A percentile compares a stretch with the other conserved stretches of the same genome.
These are phyloP conservation scores for Penicillium sp. DNA, from an alignment of 2,329 filamentous ascomycete genomes.

Conservation along the genomic window DNA sequence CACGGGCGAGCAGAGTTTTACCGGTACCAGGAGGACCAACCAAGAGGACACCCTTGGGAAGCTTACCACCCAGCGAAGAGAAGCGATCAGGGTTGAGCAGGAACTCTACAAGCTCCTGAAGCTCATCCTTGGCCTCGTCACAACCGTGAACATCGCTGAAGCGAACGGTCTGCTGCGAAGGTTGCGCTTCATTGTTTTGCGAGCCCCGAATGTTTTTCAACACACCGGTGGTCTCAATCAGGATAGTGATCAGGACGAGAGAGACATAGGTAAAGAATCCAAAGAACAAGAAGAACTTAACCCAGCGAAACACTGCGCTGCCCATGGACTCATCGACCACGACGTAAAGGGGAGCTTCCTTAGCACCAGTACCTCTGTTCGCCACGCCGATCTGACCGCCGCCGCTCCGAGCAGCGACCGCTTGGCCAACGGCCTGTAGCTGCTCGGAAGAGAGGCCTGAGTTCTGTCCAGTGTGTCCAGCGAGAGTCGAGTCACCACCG, in stretches of 20 bases:
- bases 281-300: slow-evolving; percentile 82
- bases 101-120: slow-evolving; percentile 96
- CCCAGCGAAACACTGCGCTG: slow-evolving; percentile 81
- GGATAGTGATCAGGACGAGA: slow-evolving; percentile 74
- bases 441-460: slow-evolving; percentile 58
- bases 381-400: slow-evolving; percentile 64
- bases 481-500: slow-evolving; percentile 45
- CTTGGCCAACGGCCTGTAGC: slow-evolving; percentile 77
- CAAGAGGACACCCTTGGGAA: slow-evolving; percentile 93
- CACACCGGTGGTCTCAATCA: slow-evolving; percentile 77
- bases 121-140: slow-evolving; percentile 96
- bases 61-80: slow-evolving; percentile 88
- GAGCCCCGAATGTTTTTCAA: slow-evolving; percentile 74
- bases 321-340: slow-evolving; percentile 89
- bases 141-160: slow-evolving; percentile 96
- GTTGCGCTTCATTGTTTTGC: slow-evolving; percentile 80
- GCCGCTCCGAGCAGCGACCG: slow-evolving; percentile 69
- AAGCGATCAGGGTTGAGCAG: slow-evolving; percentile 91
- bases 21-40: slow-evolving; percentile 96
- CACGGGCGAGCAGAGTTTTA: slow-evolving; percentile 92
- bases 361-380: slow-evolving; percentile 64
- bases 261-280: slow-evolving; percentile 75
- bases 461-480: slow-evolving; percentile 28
- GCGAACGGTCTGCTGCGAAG: slow-evolving; percentile 85
- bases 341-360: slow-evolving; percentile 87